Base-by-base conservation (phyloP, 345 rosid species). In the Brassica juncea region DNA sequence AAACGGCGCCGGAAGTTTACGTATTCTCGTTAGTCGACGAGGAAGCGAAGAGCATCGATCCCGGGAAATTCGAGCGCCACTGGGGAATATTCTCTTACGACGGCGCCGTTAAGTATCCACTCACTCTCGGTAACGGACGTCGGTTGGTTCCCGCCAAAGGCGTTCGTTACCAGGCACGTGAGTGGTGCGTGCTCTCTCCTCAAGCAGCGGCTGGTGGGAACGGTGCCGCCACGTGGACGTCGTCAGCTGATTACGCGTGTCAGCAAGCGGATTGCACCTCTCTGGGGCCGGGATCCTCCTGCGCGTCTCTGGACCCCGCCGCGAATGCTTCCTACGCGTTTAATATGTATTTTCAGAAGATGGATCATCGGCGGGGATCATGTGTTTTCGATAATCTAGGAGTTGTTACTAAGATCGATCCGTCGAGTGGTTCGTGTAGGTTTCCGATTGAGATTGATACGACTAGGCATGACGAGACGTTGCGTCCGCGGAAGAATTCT, bases 51-150 rank as follows among this genome's bases (percentile, higher is more conserved):
- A 92, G 98, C 78, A 55, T 87, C 34, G 81, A 78, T 1, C 98
- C 97, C 0, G 96, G 97, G 1, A 91, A 89, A 44, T 94, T 91
- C 61, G 93, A 91, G 71, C 47, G 95, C 23, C 97, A 92, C 5
- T 92, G 93, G 97, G 95, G 99, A 16, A 59, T 96, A 15, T 92
- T 90, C 86, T 71, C 86, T 73, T 89, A 42, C 15, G 95, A 92
- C 65, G 97, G 99, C 19, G 72, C 83, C 64, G 75, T 94, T 37
- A 93, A 96, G 82, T 92, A 90, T 39, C 59, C 77, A 0, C 47
- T 92, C 0, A 81, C 85, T 4, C 0, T 84, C 30, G 89, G 87
- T 3, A 83, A 67, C 14, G 90, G 94, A 0, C 88, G 68, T 68
- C 44, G 57, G 2, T 28, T 92, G 5, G 84, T 75, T 12, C 66